Conservation (phyloP, 441 rosid genomes). For the Viola pubescens region DNA sequence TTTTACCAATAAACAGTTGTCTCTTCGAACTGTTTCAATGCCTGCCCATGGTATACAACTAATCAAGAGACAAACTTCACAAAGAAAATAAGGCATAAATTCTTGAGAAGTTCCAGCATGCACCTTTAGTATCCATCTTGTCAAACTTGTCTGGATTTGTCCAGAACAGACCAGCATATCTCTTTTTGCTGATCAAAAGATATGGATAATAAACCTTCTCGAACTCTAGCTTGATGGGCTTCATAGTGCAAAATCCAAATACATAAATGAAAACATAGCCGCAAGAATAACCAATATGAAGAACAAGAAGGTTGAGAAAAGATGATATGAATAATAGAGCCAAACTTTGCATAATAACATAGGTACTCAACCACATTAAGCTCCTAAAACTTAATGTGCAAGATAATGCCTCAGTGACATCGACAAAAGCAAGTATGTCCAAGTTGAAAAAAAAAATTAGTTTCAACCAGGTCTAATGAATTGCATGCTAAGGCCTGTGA, state of each 20-base stretch:
- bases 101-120: conserved; percentile 15
- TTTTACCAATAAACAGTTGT: conserved; percentile 92
- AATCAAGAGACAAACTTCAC: conserved; percentile 14
- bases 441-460: no score
- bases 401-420: no score
- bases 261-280: conserved; percentile 12
- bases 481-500: neutral
- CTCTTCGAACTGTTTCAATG: conserved; percentile 97
- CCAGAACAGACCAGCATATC: conserved; percentile 97
- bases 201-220: conserved; percentile 97
- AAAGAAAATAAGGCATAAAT: conserved; percentile 12
- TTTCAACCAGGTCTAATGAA: neutral
- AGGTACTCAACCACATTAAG: no score
- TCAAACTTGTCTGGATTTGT: conserved; percentile 76
- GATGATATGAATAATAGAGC: no score
- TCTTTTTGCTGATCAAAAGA: conserved; percentile 92
- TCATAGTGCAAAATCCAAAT: conserved; percentile 23
- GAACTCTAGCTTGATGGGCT: conserved; percentile 98
- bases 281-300: neutral
- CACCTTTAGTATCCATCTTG: conserved; percentile 99
- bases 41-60: conserved; percentile 39
- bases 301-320: neutral
- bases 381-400: no score
- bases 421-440: no score
- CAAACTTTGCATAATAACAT: no score